Base-by-base conservation (phyloP, 1,284 basidiomycete genomes). In the Ustilago nuda region DNA sequence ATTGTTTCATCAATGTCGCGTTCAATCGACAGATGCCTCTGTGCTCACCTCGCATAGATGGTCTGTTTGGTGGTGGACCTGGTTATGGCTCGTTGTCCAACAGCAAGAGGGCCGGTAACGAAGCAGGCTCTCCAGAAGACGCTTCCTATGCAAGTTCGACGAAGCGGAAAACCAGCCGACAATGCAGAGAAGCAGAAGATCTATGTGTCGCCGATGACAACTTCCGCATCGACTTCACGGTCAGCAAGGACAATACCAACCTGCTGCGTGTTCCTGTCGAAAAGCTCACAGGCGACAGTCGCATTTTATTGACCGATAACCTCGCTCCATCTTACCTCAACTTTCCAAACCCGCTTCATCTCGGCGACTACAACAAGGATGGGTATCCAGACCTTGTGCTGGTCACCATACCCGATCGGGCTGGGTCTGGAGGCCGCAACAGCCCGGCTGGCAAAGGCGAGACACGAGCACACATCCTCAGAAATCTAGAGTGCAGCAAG, bases 291-390 rank as follows among this genome's bases (percentile, higher is more conserved):
- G 66, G 50, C 35, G 78, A 73, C 43, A 72, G 56, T 52, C 89
- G 95, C 11, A 89, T 94, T 2, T 89, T 94, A 15, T 87, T 90
- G 32, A 92, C 93, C 81, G 90, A 89, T 39, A 52, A 76, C 23
- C 80, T 52, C 89, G 90, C 6, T 87, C 87, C 86, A 0, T 82
- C 65, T 1, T 55, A 48, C 36, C 59, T 60, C 33, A 51, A 90
- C 0, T 85, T 95, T 2, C 95, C 95, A 0, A 87, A 95, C 7
- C 89, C 93, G 0, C 86, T 98, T 46, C 92, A 92, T 66, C 87
- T 95, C 0, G 97, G 95, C 46, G 97, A 99, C 87, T 92, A 90
- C 66, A 93, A 98, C 86, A 89, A 96, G 41, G 95, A 99, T 84
- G 97, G 97, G 0, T 98, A 93, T 87, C 95, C 97, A 0, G 97